Evolutionary conservation across 139 green algal genomes (phyloP).

Genomic region (Auxenochlorella pyrenoidosa): DNA sequence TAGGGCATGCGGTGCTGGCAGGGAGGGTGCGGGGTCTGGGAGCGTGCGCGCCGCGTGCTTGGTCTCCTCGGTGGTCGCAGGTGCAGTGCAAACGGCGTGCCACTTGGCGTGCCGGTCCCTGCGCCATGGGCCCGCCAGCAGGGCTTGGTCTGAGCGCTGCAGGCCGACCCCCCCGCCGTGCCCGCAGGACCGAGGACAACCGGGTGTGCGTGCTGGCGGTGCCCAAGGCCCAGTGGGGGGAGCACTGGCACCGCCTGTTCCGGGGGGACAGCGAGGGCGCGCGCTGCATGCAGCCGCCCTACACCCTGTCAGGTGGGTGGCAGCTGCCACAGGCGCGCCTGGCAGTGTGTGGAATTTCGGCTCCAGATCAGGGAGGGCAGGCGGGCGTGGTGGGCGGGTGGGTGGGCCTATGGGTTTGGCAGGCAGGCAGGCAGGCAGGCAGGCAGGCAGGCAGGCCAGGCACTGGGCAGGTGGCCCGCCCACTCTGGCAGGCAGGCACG

Average conservation of each 20-base stretch:
- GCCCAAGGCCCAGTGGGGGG: constrained; percentile 55
- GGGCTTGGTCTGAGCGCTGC: too few species aligned
- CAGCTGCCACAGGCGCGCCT: neutral
- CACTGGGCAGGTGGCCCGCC: too few species aligned
- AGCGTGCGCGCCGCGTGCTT: neutral
- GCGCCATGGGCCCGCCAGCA: too few species aligned
- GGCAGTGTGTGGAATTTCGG: too few species aligned
- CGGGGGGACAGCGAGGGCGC: constrained; percentile 64
- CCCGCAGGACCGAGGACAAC: constrained; percentile 60
- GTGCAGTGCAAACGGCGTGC: too few species aligned
- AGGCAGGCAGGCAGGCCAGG: too few species aligned
- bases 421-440: too few species aligned
- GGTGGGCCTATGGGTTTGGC: neutral
- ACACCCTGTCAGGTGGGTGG: constrained; percentile 50
- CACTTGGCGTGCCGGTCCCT: too few species aligned
- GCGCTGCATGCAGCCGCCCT: constrained; percentile 63
- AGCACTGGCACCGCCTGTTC: constrained; percentile 68
- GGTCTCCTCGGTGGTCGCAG: neutral
- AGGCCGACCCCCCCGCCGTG: constrained; percentile 1
- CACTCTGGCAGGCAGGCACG: too few species aligned
- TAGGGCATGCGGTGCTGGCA: neutral
- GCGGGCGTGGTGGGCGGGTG: too few species aligned
- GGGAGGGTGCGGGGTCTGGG: too few species aligned
- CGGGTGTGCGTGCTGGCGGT: constrained; percentile 55
- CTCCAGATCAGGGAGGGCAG: too few species aligned